Conservation (phyloP, 2,329 filamentous ascomycete species). For the Rhynchosporium agropyri region DNA sequence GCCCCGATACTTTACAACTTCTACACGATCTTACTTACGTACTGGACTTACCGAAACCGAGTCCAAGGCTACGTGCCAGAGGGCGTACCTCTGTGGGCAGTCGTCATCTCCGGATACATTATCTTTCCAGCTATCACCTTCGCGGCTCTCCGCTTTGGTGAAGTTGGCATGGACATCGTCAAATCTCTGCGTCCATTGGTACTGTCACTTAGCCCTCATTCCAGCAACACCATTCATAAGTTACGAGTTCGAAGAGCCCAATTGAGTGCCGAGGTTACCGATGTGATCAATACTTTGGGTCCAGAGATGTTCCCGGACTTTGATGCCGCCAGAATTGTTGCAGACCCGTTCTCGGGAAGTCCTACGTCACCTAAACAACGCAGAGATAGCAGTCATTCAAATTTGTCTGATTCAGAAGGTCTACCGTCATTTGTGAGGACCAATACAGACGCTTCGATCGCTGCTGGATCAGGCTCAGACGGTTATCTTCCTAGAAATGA, state of each 20-base stretch:
- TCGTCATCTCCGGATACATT: conserved; percentile 74
- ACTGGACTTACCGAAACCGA: conserved; percentile 79
- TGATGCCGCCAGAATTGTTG: conserved; percentile 71
- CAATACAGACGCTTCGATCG: conserved; percentile 36
- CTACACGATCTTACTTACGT: conserved; percentile 74
- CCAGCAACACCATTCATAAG: conserved; percentile 79
- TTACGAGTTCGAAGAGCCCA: conserved; percentile 72
- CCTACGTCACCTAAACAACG: conserved; percentile 41
- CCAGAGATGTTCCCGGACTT: conserved; percentile 99
- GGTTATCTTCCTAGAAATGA: conserved; percentile 75
- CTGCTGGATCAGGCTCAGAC: conserved; percentile 39
- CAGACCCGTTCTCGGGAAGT: conserved; percentile 50
- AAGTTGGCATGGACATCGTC: conserved; percentile 98
- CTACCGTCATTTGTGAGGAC: conserved; percentile 39
- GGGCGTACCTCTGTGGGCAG: conserved; percentile 77
- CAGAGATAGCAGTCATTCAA: conserved; percentile 55
- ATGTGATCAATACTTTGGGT: conserved; percentile 91
- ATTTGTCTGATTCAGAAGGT: conserved; percentile 36
- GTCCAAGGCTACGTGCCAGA: conserved; percentile 80
- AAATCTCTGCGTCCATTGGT: conserved; percentile 90
- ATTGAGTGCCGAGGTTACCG: conserved; percentile 80
- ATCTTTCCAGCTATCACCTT: conserved; percentile 89
- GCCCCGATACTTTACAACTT: conserved; percentile 81
- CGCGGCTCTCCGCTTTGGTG: conserved; percentile 89
- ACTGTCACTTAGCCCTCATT: conserved; percentile 81